Conservation (phyloP, 495 filamentous ascomycete genomes). For the Entonaema liquescens region DNA sequence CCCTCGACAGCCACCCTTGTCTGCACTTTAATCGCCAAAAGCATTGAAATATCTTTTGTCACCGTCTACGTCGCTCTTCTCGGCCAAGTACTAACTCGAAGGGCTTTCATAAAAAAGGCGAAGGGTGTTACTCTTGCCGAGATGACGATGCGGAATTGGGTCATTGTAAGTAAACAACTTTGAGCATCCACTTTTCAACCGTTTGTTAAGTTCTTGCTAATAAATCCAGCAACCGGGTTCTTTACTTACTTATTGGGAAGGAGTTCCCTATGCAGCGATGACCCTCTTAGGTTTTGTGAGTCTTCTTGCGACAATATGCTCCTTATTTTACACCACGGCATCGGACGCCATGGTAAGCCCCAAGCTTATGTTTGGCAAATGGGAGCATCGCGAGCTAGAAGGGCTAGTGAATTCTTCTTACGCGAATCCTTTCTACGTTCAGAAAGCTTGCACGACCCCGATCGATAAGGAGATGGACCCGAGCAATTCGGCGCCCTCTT, state of each 20-base stretch:
- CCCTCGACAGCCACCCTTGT: slow-evolving; percentile 68
- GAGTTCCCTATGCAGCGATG: slow-evolving; percentile 66
- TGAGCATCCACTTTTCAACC: background rate
- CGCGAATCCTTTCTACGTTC: slow-evolving; percentile 64
- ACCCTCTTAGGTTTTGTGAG: slow-evolving; percentile 67
- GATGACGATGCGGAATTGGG: slow-evolving; percentile 69
- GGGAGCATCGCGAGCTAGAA: slow-evolving; percentile 53
- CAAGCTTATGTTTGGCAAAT: slow-evolving; percentile 63
- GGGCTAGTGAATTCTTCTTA: slow-evolving; percentile 67
- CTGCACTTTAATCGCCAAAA: slow-evolving; percentile 72
- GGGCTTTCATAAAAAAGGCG: slow-evolving; percentile 64
- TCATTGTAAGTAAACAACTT: slow-evolving; percentile 47
- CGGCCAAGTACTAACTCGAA: slow-evolving; percentile 73
- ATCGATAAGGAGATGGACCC: slow-evolving; percentile 54
- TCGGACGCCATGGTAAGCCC: slow-evolving; percentile 76
- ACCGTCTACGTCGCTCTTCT: slow-evolving; percentile 78
- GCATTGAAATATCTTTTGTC: slow-evolving; percentile 78
- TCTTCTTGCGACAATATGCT: slow-evolving; percentile 66
- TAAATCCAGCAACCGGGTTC: slow-evolving; percentile 57
- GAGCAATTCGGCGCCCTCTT: slow-evolving; percentile 56
- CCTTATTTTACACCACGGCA: slow-evolving; percentile 77
- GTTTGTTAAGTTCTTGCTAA: background rate
- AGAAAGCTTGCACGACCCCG: slow-evolving; percentile 65
- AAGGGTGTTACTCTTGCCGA: slow-evolving; percentile 75
- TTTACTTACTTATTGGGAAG: slow-evolving; percentile 71